Evolutionary conservation across 257 asterid genomes (phyloP), one percentile per base, ranked within the genome.

Genomic region (Asclepias syriaca): DNA sequence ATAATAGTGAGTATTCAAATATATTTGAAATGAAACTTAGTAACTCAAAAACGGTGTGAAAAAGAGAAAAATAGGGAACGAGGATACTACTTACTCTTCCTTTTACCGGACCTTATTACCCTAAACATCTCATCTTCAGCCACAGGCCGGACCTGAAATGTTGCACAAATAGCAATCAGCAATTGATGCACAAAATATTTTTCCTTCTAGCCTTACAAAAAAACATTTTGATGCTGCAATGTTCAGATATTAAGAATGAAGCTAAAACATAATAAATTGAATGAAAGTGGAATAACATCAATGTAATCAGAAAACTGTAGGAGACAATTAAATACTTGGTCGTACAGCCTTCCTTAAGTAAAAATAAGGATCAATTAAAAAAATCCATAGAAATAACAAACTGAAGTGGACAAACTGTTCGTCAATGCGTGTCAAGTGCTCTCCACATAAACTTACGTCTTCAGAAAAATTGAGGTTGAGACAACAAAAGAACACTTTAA

Each of bases 91-190:
- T 88, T 85, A 95, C 99, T 86, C 81, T 87, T 95, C 78, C 97
- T 80, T 86, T 95, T 95, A 3, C 99, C 98, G 27, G 99, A 80
- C 82, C 98, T 88, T 85, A 95, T 80, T 71, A 91, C 98, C 82
- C 90, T 85, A 78, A 91, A 95, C 98, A 95, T 95, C 87, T 95
- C 99, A 77, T 95, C 99, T 84, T 95, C 99, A 68, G 99, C 97
- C 68, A 91, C 93, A 43, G 97, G 97, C 66, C 98, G 88, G 70
- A 95, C 99, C 99, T 94, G 69, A 61, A 74, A 74, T 46, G 61
- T 71, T 54, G 45, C 49, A 70, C 43, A 60, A 16, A 24, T 45
- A 51, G 18, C 45, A 48, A 40, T 70, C 46, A 60, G 54, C 54
- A 74, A n/a, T 8, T 56, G 59, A 54, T 22, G 22, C 27, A 6